Base-by-base conservation (phyloP, 1,139 yeast species). In the Candida tropicalis region DNA sequence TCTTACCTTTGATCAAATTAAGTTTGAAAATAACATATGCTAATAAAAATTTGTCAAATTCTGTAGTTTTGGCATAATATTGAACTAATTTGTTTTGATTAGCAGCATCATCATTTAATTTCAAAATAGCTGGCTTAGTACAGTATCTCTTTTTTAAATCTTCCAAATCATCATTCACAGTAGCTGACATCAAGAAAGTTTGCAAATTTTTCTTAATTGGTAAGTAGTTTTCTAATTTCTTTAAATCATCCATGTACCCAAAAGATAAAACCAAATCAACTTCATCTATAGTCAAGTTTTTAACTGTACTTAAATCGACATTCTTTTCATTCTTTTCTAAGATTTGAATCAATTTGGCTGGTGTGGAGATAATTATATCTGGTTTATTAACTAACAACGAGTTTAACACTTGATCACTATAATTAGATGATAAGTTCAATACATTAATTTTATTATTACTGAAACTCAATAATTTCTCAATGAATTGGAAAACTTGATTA, bases 141-240 rank as follows among this genome's bases (percentile, higher is more conserved):
- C 98, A 93, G 62, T 87, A 90, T 57, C 79, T 77, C 36, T 70
- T 62, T 64, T 93, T 93, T 56, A 95, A 69, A 38, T 78, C 81
- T 47, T 87, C 82, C 50, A 91, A 80, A 49, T 93, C 98, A 40
- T 88, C 96, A 59, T 84, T 87, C 46, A 95, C 70, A 3, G 99
- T 95, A 2, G 99, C 99, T 63, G 97, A 88, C 98, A 93, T 93
- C 53, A 95, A 71, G 67, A 90, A 91, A 1, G 95, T 84, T 66
- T 95, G 99, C 53, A 89, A 70, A 44, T 84, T 82, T 55, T 84
- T 84, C 60, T 82, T 83, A 43, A 83, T 73, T 10, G 95, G 93
- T 50, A 89, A 68, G 50, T 69, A 77, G 18, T 74, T 73, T 12
- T 85, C 77, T 49, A 93, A 74, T 53, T 78, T 79, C 43, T 75